These are phyloP conservation scores for Picea abies DNA, from an alignment of 83 land plant species.

Conservation along the genomic window DNA sequence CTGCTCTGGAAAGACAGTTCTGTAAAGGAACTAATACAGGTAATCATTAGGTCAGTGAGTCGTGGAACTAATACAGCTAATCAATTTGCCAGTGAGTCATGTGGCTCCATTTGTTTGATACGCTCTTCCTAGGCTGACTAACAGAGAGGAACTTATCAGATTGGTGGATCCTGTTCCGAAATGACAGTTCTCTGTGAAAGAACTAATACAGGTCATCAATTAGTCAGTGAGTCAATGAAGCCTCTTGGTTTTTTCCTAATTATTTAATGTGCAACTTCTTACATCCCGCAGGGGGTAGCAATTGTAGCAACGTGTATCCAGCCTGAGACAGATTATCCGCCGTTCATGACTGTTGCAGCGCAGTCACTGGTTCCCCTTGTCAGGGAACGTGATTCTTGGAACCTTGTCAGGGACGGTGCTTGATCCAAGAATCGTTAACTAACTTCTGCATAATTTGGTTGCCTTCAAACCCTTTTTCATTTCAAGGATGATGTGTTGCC, in stretches of 20 bases:
- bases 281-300: conserved; percentile 76
- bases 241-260: no score
- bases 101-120: no score
- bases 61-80: no score
- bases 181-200: conserved; percentile 72
- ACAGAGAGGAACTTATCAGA: conserved; percentile 60
- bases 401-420: conserved; percentile 32
- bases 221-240: no score
- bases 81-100: no score
- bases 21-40: conserved; percentile 89
- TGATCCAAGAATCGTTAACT: no score
- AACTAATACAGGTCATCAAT: conserved; percentile 70
- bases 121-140: conserved; percentile 65
- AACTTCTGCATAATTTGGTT: no score
- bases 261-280: no score
- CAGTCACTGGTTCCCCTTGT: conserved; percentile 74
- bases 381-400: conserved; percentile 12
- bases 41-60: background rate
- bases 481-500: no score
- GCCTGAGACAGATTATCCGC: conserved; percentile 79
- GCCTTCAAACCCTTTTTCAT: no score
- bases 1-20: conserved; percentile 67
- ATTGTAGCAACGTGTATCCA: conserved; percentile 88
- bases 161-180: conserved; percentile 83
- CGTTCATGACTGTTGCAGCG: conserved; percentile 83